Evolutionary conservation across 805 yeast species (phyloP), one percentile per base, ranked within the genome.

Genomic region (Yamadazyma sp.): DNA sequence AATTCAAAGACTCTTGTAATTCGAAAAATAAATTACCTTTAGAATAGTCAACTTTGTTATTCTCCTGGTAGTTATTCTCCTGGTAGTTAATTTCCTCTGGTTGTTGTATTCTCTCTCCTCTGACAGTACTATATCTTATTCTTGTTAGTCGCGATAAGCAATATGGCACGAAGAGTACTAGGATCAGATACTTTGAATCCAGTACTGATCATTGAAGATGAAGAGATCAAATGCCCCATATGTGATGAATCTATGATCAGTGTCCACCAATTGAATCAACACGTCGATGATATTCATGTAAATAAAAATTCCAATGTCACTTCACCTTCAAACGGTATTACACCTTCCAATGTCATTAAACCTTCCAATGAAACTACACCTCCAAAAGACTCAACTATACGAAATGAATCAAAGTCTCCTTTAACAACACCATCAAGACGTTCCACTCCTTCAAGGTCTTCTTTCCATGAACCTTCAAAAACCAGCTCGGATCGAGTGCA

Each of bases 211-310:
- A n/a, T n/a, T n/a, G n/a, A n/a, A n/a, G 33, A 36, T 12, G 13
- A 22, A 7, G 41, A 39, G 10, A 30, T 49, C 20, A 21, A 34
- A 12, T 86, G 95, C 49, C 95, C 95, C 1, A 80, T 86, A 1
- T 86, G 95, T 50, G 56, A 63, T 10, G 82, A 78, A 39, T 31
- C 56, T 1, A 78, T 82, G 80, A 56, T 75, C 5, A 69, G 73
- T 5, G 54, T 80, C 25, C 33, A 45, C 11, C 81, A 75, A 41
- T 61, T 86, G 38, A 84, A 84, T 53, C 65, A 68, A 28, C 96
- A 86, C 55, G 57, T 86, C 18, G 95, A 87, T 52, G 82, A 74
- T 38, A 73, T 58, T 7, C 96, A 86, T 52, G 59, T 65, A 1
- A 58, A 60, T 24, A 59, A 5, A 11, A 10, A 12, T 10, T 12